Conservation (phyloP, 192 early-diverging fungal genomes). For the Rhizophlyctis rosea region DNA sequence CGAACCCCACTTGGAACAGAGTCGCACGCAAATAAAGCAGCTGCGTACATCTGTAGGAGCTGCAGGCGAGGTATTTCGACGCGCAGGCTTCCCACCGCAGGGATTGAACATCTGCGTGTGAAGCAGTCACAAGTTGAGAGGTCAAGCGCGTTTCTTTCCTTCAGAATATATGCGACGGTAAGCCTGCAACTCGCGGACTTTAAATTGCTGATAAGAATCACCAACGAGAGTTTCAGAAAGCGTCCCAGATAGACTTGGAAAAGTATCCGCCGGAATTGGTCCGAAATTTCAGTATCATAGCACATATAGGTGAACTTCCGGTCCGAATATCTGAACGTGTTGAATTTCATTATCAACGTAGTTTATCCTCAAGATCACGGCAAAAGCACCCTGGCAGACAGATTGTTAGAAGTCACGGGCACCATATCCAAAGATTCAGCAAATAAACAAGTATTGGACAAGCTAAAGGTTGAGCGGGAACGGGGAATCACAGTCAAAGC, state of each 20-base stretch:
- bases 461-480: constrained; percentile 92
- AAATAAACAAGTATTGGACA: constrained; percentile 93
- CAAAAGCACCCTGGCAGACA: constrained; percentile 81
- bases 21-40: too few relatives aligned
- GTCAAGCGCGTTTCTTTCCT: too few relatives aligned
- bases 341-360: not conserved
- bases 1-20: too few relatives aligned
- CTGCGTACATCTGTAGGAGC: too few relatives aligned
- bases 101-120: too few relatives aligned
- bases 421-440: constrained; percentile 68
- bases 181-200: too few relatives aligned
- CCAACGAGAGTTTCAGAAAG: too few relatives aligned
- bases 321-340: not conserved
- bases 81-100: too few relatives aligned
- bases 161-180: too few relatives aligned
- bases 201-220: too few relatives aligned
- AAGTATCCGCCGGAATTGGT: constrained; percentile 75
- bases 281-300: constrained; percentile 77
- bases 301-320: constrained; percentile 43
- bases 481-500: constrained; percentile 98
- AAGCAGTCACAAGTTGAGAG: too few relatives aligned
- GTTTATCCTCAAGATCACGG: constrained; percentile 33
- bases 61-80: too few relatives aligned
- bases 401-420: constrained; percentile 84
- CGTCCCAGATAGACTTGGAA: constrained; percentile 23